Percentiles rank a stretch among this genome's conserved stretches.
Conservation (phyloP, 495 filamentous ascomycete species). For the Xylaria acuta region DNA sequence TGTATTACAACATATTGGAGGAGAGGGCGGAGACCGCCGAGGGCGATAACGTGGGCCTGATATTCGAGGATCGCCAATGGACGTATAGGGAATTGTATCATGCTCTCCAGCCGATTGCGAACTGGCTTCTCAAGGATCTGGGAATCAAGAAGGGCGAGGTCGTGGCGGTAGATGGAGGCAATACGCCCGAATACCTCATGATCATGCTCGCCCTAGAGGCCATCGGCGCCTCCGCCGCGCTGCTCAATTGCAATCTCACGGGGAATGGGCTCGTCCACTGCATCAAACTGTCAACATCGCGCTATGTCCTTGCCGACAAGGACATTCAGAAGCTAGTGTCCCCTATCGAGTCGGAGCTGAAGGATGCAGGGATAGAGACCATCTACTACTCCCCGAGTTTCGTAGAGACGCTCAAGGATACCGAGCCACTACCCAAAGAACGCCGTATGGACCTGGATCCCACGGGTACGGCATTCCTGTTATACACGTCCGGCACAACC, state of each 20-base stretch:
- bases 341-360: slow-evolving; percentile 38
- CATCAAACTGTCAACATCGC: slow-evolving; percentile 41
- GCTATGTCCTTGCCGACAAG: slow-evolving; percentile 41
- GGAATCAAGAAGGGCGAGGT: slow-evolving; percentile 46
- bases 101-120: slow-evolving; percentile 39
- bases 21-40: slow-evolving; percentile 35
- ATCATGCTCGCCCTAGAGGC: slow-evolving; percentile 56
- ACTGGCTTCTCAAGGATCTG: slow-evolving; percentile 50
- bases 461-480: slow-evolving; percentile 14
- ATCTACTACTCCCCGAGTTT: slow-evolving; percentile 37
- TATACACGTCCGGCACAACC: slow-evolving; percentile 55
- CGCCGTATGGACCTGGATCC: slow-evolving; percentile 28
- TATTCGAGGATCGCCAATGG: slow-evolving; percentile 47
- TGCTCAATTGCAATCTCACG: slow-evolving; percentile 53
- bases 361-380: slow-evolving; percentile 31
- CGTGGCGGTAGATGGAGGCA: slow-evolving; percentile 46
- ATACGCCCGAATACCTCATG: slow-evolving; percentile 48
- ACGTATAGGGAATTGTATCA: slow-evolving; percentile 44
- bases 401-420: slow-evolving; percentile 30
- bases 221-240: slow-evolving; percentile 49
- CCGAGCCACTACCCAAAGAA: slow-evolving; percentile 30
- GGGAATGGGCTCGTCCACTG: slow-evolving; percentile 41
- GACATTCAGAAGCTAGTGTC: slow-evolving; percentile 40
- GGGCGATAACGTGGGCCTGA: slow-evolving; percentile 40
- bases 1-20: slow-evolving; percentile 42